Evolutionary conservation across 306 rosid genomes (phyloP).

Genomic region (Parietaria judaica): DNA sequence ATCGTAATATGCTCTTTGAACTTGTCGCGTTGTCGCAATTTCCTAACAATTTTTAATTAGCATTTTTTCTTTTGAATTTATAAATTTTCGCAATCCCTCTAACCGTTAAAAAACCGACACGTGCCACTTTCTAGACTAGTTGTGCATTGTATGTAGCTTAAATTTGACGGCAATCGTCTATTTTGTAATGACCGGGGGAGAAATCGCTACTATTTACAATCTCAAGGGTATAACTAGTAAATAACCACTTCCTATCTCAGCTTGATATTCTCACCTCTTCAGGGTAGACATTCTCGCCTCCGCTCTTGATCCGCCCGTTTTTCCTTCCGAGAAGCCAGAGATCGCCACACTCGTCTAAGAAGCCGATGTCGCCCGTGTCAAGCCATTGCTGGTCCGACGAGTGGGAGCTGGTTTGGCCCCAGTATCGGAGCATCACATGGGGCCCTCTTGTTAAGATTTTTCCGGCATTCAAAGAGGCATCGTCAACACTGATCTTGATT

Average conservation of each 20-base stretch:
- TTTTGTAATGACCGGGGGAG: no score
- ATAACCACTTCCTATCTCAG: background rate
- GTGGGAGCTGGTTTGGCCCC: slow-evolving; percentile 40
- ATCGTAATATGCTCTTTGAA: no score
- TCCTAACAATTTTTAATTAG: no score
- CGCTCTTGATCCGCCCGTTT: slow-evolving; percentile 77
- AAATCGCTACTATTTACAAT: no score
- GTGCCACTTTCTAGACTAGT: background rate
- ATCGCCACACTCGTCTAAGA: slow-evolving; percentile 50
- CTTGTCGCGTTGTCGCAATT: no score
- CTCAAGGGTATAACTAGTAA: no score
- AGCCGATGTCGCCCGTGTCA: slow-evolving; percentile 90
- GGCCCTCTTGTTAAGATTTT: slow-evolving; percentile 89
- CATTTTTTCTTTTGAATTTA: no score
- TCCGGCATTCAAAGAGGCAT: slow-evolving; percentile 41
- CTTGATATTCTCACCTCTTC: slow-evolving; percentile 54
- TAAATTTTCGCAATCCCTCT: no score
- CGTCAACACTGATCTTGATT: slow-evolving; percentile 38
- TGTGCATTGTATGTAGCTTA: background rate
- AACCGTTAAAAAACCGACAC: no score
- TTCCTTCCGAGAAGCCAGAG: slow-evolving; percentile 76
- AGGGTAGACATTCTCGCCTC: slow-evolving; percentile 87
- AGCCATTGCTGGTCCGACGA: slow-evolving; percentile 49
- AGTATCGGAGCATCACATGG: slow-evolving; percentile 77
- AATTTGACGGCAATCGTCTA: no score